phyloP scores from a whole-genome alignment of 192 early-diverging fungal species.

The Coemansia sp. region DNA sequence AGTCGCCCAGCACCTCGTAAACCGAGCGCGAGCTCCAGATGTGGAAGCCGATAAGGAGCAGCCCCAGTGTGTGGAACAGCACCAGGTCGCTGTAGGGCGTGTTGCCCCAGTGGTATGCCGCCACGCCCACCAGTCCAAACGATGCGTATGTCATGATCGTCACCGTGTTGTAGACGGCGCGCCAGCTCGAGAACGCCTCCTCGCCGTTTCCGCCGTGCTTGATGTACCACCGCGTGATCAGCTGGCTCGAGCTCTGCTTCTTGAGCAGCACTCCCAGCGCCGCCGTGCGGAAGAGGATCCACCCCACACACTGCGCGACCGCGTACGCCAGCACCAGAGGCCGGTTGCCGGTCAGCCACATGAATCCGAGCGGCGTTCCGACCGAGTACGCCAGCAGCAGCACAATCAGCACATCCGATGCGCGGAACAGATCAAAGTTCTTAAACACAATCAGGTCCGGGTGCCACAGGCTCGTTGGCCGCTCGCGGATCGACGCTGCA shows the following conservation, averaged over 20 bases:
- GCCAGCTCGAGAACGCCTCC: slow-evolving; percentile 95
- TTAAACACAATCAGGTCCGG: slow-evolving; percentile 87
- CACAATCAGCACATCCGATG: slow-evolving; percentile 76
- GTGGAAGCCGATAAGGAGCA: slow-evolving; percentile 80
- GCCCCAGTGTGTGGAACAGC: slow-evolving; percentile 73
- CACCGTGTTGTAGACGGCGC: slow-evolving; percentile 89
- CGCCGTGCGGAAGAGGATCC: slow-evolving; percentile 84
- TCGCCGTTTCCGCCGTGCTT: slow-evolving; percentile 82
- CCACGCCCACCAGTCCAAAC: slow-evolving; percentile 76
- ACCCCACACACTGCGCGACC: slow-evolving; percentile 72
- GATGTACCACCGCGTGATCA: slow-evolving; percentile 89
- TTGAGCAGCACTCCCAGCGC: slow-evolving; percentile 74
- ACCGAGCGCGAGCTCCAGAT: slow-evolving; percentile 89
- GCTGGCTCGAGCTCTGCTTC: slow-evolving; percentile 74
- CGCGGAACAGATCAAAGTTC: slow-evolving; percentile 87
- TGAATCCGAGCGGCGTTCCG: slow-evolving; percentile 56
- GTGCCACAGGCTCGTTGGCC: slow-evolving; percentile 54
- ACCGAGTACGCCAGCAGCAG: slow-evolving; percentile 74
- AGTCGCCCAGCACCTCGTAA: slow-evolving; percentile 90
- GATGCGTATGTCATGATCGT: slow-evolving; percentile 89
- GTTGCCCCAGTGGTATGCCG: slow-evolving; percentile 71
- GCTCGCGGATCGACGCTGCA: slow-evolving; percentile 35
- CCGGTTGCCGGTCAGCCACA: slow-evolving; percentile 27
- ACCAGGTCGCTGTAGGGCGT: slow-evolving; percentile 48
- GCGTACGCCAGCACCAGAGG: slow-evolving; percentile 47